Conservation (phyloP, 2,329 filamentous ascomycete species). For the Sodiomyces alkalinus region DNA sequence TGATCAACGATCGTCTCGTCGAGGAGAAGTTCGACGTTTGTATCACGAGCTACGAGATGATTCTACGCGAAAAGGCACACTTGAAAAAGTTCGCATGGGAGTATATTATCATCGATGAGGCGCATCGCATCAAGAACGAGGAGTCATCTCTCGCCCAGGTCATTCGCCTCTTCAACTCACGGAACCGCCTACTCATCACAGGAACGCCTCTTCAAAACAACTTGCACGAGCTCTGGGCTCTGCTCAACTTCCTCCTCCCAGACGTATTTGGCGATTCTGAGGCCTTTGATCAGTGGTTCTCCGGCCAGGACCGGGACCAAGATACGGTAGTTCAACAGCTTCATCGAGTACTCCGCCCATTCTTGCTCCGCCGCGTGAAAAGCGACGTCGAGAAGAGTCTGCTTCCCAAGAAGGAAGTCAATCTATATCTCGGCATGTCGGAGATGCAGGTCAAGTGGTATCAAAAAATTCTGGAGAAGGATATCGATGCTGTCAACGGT, state of each 20-base stretch:
- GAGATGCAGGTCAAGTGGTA: conserved; percentile 99
- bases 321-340: conserved; percentile 93
- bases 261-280: conserved; percentile 96
- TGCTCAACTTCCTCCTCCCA: conserved; percentile 93
- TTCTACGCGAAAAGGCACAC: conserved; percentile 84
- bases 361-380: conserved; percentile 91
- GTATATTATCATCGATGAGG: conserved; percentile 97
- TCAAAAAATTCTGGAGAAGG: conserved; percentile 95
- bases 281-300: conserved; percentile 98
- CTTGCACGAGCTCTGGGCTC: conserved; percentile 90
- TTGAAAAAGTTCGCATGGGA: conserved; percentile 98
- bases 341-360: conserved; percentile 82
- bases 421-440: conserved; percentile 94
- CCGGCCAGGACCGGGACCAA: conserved; percentile 74
- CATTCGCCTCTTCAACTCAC: conserved; percentile 88
- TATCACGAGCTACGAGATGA: conserved; percentile 98
- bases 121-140: conserved; percentile 98
- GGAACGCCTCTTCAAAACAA: conserved; percentile 97
- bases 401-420: conserved; percentile 92
- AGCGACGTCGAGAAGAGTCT: conserved; percentile 96
- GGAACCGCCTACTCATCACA: conserved; percentile 89
- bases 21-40: conserved; percentile 96
- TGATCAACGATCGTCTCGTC: conserved; percentile 84
- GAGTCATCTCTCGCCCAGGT: conserved; percentile 94
- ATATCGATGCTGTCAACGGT: conserved; percentile 96